Evolutionary conservation across 78 protist species (phyloP), one percentile per base, ranked within the genome.

Genomic region (Creolimax fragrantissima): DNA sequence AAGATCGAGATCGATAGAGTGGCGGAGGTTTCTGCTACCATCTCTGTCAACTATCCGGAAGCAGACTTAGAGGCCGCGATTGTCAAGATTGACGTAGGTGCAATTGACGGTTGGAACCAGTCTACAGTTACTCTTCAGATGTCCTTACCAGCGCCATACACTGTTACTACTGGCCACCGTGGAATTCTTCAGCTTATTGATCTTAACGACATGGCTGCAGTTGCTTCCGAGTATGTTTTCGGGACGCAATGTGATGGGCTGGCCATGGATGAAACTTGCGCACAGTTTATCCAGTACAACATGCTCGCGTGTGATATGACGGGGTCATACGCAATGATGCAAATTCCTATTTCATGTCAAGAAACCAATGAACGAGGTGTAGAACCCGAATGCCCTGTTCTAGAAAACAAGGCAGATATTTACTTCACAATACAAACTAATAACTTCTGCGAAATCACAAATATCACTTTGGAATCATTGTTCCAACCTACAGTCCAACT

Each of bases 381-480:
- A 5, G 41, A 36, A 6, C 44, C 7, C 86, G 35, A 35, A 24
- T 83, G 86, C 86, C 86, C 86, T 39, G 37, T 41, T 6, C 35
- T 83, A 6, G 7, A 6, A 41, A 24, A 32, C 86, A 24, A 24
- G 37, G 86, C 86, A 32, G 86, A 83, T 41, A 83, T 83, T 24
- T 35, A 83, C 86, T 83, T 83, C 86, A 39, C 6, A 36, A 6
- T 83, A 32, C 41, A 83, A 17, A 83, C 86, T 11, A 83, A 83
- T 41, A 83, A 83, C 86, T 83, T 83, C 86, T 83, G 86, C 86
- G 86, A 83, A 5, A 24, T 83, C 86, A 83, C 86, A 24, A 24
- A 11, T 32, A 24, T 83, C 86, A 17, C 7, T 41, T 39, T 83
- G 17, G 7, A 6, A 36, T 36, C 7, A 32, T 32, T 83, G 41